Conservation (phyloP, 2,329 filamentous ascomycete species). For the Exophiala bonariae region DNA sequence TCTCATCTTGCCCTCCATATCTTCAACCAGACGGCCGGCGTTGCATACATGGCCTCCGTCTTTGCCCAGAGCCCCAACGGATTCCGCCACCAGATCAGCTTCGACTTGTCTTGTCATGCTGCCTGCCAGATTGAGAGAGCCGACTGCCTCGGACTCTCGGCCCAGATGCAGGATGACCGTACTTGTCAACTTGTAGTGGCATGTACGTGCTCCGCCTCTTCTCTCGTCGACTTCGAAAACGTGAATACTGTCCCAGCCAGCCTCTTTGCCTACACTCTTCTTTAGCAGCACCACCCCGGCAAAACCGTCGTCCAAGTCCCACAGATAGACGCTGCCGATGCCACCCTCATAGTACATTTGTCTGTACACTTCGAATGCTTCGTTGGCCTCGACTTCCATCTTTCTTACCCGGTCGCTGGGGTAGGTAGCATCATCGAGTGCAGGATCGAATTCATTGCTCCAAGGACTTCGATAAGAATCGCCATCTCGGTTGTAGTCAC, state of each 20-base stretch:
- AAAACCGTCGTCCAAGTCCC: conserved; percentile 97
- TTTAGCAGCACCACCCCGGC: conserved; percentile 94
- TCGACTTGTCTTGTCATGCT: conserved; percentile 99
- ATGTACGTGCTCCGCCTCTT: conserved; percentile 63
- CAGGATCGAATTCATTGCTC: conserved; percentile 97
- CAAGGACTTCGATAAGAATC: conserved; percentile 98
- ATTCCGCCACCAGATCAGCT: conserved; percentile 80
- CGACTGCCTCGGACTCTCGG: conserved; percentile 61
- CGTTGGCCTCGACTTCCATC: conserved; percentile 92
- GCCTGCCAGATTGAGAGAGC: conserved; percentile 86
- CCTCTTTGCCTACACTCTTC: conserved; percentile 66
- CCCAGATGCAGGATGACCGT: conserved; percentile 87
- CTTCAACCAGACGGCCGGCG: conserved; percentile 89
- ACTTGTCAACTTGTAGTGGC: conserved; percentile 96
- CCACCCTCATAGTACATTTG: conserved; percentile 95
- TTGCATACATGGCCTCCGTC: conserved; percentile 95
- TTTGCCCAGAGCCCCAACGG: conserved; percentile 41
- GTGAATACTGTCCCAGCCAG: conserved; percentile 97
- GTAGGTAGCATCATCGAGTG: conserved; percentile 80
- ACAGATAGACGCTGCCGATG: conserved; percentile 86
- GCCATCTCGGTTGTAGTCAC: conserved; percentile 99
- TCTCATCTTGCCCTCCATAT: conserved; percentile 99
- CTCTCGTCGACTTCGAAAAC: conserved; percentile 96
- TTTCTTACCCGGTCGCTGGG: conserved; percentile 87
- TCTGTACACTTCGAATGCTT: conserved; percentile 94